Percentiles rank a stretch among this genome's conserved stretches.
These are phyloP conservation scores for Ophiostoma quercus DNA, from an alignment of 2,329 filamentous ascomycete genomes.

Conservation along the genomic window DNA sequence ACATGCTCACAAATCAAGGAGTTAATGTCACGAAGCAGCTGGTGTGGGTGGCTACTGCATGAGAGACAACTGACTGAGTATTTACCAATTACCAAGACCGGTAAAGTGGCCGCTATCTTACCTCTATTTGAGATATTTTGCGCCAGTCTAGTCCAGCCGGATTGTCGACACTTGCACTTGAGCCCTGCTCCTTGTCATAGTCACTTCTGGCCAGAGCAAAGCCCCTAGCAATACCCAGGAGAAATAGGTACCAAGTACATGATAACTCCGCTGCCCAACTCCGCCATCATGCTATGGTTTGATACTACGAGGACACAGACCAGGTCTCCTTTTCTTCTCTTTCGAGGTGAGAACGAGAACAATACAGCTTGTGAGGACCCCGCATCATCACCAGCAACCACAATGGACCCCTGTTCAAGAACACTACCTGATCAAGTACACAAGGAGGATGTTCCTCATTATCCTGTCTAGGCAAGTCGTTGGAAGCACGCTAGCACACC, in stretches of 20 bases:
- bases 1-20: slow-evolving; percentile 22
- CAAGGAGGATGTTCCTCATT: slow-evolving; percentile 8
- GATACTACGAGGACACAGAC: not conserved
- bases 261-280: slow-evolving; percentile 24
- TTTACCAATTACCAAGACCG: slow-evolving; percentile 30
- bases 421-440: not conserved
- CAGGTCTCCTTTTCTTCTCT: not conserved
- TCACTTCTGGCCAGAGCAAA: not conserved
- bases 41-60: slow-evolving; percentile 26
- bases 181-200: not conserved
- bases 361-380: slow-evolving; percentile 15
- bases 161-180: not conserved
- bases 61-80: slow-evolving; percentile 29
- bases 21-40: slow-evolving; percentile 10
- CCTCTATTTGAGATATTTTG: slow-evolving; percentile 9
- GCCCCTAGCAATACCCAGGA: not conserved
- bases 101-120: slow-evolving; percentile 30
- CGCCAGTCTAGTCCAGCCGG: not conserved
- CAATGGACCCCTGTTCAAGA: slow-evolving; percentile 20
- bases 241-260: not conserved
- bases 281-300: slow-evolving; percentile 24
- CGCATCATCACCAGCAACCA: slow-evolving; percentile 24
- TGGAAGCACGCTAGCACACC: slow-evolving; percentile 14
- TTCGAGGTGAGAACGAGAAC: not conserved
- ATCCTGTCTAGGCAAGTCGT: slow-evolving; percentile 17